phyloP scores from a whole-genome alignment of 2,329 filamentous ascomycete genomes.

The Aaosphaeria arxii region DNA sequence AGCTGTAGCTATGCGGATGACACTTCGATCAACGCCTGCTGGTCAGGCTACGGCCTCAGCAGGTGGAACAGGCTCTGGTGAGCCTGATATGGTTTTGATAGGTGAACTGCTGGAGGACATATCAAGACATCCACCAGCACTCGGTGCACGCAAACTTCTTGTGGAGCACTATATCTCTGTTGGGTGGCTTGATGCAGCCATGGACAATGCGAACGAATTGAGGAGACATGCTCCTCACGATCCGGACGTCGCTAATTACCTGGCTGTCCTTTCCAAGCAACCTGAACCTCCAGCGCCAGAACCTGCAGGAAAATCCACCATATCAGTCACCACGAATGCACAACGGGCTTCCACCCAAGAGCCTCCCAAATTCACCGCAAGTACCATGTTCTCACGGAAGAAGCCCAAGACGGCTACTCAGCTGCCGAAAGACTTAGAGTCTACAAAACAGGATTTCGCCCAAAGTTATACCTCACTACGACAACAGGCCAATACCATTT shows the following conservation, averaged over 20 bases:
- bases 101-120: constrained; percentile 31
- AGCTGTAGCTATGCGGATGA: too few species aligned
- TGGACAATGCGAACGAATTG: constrained; percentile 25
- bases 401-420: constrained; percentile 2
- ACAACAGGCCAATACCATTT: constrained; percentile 15
- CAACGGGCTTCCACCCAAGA: background rate
- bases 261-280: constrained; percentile 19
- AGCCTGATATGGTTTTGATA: constrained; percentile 31
- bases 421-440: constrained; percentile 16
- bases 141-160: constrained; percentile 26
- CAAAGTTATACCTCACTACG: constrained; percentile 23
- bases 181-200: constrained; percentile 33
- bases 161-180: constrained; percentile 30
- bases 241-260: constrained; percentile 18
- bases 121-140: constrained; percentile 24
- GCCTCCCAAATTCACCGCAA: background rate
- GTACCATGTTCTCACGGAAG: background rate
- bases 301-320: background rate
- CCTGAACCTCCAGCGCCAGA: constrained; percentile 14
- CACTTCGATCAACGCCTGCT: too few species aligned
- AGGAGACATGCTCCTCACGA: constrained; percentile 18
- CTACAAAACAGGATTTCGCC: constrained; percentile 18
- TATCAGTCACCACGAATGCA: background rate
- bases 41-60: constrained; percentile 1
- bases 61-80: constrained; percentile 13